Evolutionary conservation across 2,329 filamentous ascomycete species (phyloP).

Genomic region (Aspergillus felis): DNA sequence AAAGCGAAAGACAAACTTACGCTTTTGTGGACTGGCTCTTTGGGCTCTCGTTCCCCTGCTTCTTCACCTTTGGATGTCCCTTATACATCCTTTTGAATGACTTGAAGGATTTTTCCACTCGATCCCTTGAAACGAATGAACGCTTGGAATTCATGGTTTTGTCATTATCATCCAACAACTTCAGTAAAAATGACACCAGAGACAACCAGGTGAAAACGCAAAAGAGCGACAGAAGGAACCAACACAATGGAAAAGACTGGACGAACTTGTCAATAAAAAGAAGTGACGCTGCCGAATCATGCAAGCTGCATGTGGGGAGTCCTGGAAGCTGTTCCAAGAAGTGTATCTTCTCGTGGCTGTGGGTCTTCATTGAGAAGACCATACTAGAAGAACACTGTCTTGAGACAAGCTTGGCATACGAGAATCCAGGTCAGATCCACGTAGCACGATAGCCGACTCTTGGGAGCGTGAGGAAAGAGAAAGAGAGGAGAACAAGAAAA

Average conservation of each 20-base stretch:
- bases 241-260: constrained; percentile 39
- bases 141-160: constrained; percentile 79
- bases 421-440: constrained; percentile 31
- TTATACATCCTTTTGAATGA: constrained; percentile 69
- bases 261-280: constrained; percentile 31
- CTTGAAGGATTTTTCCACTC: constrained; percentile 84
- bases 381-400: constrained; percentile 23
- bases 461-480: constrained; percentile 45
- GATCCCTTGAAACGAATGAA: constrained; percentile 78
- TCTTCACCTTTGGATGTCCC: constrained; percentile 78
- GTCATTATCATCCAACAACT: constrained; percentile 25
- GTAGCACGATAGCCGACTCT: constrained; percentile 38
- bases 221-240: constrained; percentile 31
- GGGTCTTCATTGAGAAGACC: constrained; percentile 25
- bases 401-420: constrained; percentile 46
- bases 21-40: constrained; percentile 45
- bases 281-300: constrained; percentile 48
- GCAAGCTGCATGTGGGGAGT: constrained; percentile 49
- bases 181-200: constrained; percentile 36
- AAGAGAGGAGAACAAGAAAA: constrained; percentile 2
- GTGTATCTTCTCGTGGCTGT: constrained; percentile 26
- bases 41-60: constrained; percentile 70
- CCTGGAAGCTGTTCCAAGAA: constrained; percentile 49
- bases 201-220: constrained; percentile 48
- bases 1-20: constrained; percentile 28